Conservation (phyloP, 2,329 filamentous ascomycete genomes). For the Leptographium galeiforme region DNA sequence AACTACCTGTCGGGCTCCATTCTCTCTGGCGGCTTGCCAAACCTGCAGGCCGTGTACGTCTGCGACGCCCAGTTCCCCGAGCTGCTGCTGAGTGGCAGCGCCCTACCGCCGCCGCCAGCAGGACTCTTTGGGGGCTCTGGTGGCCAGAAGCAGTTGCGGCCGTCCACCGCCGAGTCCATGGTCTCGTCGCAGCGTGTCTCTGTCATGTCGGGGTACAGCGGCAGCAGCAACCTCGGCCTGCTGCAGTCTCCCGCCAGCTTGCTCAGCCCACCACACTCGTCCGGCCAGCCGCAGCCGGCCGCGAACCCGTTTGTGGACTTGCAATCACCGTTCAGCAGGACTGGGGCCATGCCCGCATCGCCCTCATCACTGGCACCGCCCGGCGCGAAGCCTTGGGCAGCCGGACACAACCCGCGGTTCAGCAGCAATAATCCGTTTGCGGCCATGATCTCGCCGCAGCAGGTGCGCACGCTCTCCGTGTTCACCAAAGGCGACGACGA, state of each 20-base stretch:
- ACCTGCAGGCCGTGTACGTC: constrained; percentile 67
- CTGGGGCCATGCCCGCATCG: background rate
- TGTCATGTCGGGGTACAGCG: constrained; percentile 3
- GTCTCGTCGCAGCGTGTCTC: constrained; percentile 15
- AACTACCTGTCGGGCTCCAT: constrained; percentile 76
- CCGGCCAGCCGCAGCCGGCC: constrained; percentile 3
- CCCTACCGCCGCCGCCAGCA: constrained; percentile 29
- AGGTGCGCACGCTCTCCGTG: constrained; percentile 35
- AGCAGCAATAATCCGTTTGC: constrained; percentile 50
- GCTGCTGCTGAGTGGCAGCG: constrained; percentile 46
- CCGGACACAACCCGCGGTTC: constrained; percentile 28
- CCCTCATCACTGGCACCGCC: constrained; percentile 4
- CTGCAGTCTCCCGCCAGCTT: constrained; percentile 15
- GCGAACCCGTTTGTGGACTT: constrained; percentile 7
- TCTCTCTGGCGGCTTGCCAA: constrained; percentile 60
- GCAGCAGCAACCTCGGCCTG: constrained; percentile 3
- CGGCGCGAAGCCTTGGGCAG: constrained; percentile 12
- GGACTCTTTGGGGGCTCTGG: constrained; percentile 16
- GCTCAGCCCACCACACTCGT: constrained; percentile 13
- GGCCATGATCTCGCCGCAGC: constrained; percentile 17
- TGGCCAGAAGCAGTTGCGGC: constrained; percentile 21
- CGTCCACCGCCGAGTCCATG: constrained; percentile 20
- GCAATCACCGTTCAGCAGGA: background rate
- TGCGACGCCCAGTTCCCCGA: constrained; percentile 76
- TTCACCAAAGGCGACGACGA: constrained; percentile 47